phyloP scores from a whole-genome alignment of 495 filamentous ascomycete species.

The Neurospora pannonica region DNA sequence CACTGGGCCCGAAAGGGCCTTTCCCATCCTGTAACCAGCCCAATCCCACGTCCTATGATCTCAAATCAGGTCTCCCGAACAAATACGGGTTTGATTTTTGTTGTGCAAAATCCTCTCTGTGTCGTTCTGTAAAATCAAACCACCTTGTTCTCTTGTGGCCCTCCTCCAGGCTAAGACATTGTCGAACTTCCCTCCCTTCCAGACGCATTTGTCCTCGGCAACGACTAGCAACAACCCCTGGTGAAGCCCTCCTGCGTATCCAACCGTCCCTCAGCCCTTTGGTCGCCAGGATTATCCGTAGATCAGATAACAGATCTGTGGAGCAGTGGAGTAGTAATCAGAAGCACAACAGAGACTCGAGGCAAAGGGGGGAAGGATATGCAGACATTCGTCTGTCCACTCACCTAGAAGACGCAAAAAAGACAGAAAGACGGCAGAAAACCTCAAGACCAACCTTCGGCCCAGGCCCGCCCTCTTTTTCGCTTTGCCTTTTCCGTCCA shows the following conservation, averaged over 20 bases:
- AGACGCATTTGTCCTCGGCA: background rate
- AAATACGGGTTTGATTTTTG: background rate
- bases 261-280: background rate
- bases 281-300: conserved; percentile 1
- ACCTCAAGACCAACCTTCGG: background rate
- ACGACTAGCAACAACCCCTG: background rate
- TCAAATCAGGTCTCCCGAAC: background rate
- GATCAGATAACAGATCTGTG: conserved; percentile 16
- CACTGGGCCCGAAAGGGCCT: background rate
- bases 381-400: background rate
- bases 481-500: background rate
- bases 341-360: background rate
- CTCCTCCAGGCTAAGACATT: background rate
- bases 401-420: background rate
- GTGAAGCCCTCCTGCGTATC: background rate
- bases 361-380: background rate
- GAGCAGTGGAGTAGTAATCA: conserved; percentile 1
- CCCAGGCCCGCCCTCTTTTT: background rate
- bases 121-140: background rate
- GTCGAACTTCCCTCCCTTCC: background rate
- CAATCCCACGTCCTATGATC: background rate
- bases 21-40: background rate
- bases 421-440: background rate
- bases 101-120: background rate
- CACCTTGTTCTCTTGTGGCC: background rate